Evolutionary conservation across 2,329 filamentous ascomycete species (phyloP).

Genomic region (Zelopaecilomyces penicillatus): DNA sequence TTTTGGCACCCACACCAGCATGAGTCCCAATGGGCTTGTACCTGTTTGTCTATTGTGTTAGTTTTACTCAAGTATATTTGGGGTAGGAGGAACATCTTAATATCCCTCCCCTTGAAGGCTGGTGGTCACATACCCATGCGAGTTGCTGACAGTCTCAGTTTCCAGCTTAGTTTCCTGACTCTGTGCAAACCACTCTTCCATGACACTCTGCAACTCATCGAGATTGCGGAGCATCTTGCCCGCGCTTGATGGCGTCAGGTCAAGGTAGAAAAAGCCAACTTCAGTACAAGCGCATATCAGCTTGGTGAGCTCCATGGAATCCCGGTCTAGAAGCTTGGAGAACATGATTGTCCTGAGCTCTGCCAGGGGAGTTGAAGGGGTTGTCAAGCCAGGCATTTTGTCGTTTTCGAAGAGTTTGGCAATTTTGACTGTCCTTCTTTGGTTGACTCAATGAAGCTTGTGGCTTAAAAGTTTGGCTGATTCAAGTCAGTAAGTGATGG

Average conservation of each 20-base stretch:
- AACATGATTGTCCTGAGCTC: constrained; percentile 1
- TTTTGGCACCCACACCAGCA: background rate
- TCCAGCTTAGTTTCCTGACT: background rate
- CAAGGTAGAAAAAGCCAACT: constrained; percentile 5
- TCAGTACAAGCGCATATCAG: background rate
- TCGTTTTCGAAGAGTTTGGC: no score
- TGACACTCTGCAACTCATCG: background rate
- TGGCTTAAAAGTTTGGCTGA: no score
- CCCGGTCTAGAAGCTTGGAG: constrained; percentile 1
- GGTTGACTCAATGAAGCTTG: no score
- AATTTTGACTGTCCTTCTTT: no score
- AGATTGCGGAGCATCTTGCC: background rate
- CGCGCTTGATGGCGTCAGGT: background rate
- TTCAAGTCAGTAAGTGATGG: no score
- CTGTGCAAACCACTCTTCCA: background rate
- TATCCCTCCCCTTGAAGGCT: background rate
- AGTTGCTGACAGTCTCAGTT: background rate
- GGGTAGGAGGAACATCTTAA: background rate
- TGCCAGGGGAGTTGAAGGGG: background rate
- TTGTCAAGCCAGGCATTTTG: no score
- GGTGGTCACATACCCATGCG: background rate
- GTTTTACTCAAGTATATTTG: background rate
- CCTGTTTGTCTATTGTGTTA: background rate
- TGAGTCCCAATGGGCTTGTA: constrained; percentile 3
- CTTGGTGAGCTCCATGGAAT: background rate